These are phyloP conservation scores for Nemania diffusa DNA, from an alignment of 2,329 filamentous ascomycete genomes.

Conservation along the genomic window DNA sequence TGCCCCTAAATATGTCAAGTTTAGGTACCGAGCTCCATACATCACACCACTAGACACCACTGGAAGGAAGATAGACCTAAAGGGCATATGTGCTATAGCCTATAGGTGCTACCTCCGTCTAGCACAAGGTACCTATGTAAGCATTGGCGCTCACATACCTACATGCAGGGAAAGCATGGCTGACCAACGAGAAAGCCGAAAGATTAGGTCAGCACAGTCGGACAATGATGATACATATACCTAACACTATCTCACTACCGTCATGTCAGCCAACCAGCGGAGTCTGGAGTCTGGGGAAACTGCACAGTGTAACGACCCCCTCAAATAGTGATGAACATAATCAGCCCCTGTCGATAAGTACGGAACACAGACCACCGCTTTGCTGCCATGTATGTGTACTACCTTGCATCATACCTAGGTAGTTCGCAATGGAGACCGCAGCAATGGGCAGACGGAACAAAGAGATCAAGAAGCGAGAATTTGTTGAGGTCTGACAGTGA, in stretches of 20 bases:
- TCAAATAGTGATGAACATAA: slow-evolving; percentile 25
- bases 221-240: neutral
- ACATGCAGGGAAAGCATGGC: slow-evolving; percentile 14
- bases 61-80: slow-evolving; percentile 2
- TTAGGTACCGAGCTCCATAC: slow-evolving; percentile 22
- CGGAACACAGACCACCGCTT: neutral
- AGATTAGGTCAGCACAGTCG: slow-evolving; percentile 30
- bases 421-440: neutral
- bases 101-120: neutral
- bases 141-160: slow-evolving; percentile 21
- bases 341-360: slow-evolving; percentile 26
- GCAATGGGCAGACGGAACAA: neutral
- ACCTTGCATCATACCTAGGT: slow-evolving; percentile 11
- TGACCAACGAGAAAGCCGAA: slow-evolving; percentile 21
- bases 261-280: neutral
- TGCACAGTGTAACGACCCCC: slow-evolving; percentile 1
- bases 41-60: slow-evolving; percentile 28
- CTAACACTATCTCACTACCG: neutral
- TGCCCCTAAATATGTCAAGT: slow-evolving; percentile 17
- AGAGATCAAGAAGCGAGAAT: neutral
- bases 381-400: neutral
- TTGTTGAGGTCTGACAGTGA: neutral
- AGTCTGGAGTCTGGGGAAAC: slow-evolving; percentile 3
- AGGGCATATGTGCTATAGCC: neutral
- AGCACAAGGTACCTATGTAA: slow-evolving; percentile 16